Percentiles rank a stretch among this genome's conserved stretches.
These are phyloP conservation scores for Albophoma yamanashiensis DNA, from an alignment of 2,329 filamentous ascomycete species.

Conservation along the genomic window DNA sequence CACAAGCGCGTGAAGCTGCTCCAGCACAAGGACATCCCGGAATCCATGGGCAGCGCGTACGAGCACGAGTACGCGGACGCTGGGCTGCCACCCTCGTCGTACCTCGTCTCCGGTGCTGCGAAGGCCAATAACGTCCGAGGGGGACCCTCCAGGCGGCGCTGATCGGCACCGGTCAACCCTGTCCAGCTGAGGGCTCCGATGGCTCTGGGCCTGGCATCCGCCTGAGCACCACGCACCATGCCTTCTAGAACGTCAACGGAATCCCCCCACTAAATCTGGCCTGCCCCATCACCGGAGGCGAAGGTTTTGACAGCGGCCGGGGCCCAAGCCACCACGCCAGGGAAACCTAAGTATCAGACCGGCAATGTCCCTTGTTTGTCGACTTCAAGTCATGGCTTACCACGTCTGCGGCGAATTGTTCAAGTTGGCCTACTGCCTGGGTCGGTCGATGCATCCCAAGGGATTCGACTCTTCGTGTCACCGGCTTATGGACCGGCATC, in stretches of 20 bases:
- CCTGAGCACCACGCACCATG: neutral
- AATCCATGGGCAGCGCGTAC: neutral
- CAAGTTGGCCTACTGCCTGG: neutral
- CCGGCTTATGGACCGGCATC: neutral
- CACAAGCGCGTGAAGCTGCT: neutral
- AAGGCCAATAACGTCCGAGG: slow-evolving; percentile 19
- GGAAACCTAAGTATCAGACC: neutral
- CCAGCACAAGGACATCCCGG: neutral
- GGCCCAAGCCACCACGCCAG: neutral
- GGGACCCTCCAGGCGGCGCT: neutral
- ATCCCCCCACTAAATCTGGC: neutral
- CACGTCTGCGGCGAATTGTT: neutral
- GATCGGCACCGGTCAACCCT: slow-evolving; percentile 14
- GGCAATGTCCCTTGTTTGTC: neutral
- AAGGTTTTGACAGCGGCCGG: neutral
- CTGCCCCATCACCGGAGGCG: neutral
- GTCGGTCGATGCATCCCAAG: neutral
- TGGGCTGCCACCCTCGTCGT: neutral
- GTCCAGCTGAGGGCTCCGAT: slow-evolving; percentile 14
- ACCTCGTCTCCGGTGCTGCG: slow-evolving; percentile 13
- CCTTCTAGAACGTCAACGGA: slow-evolving; percentile 11
- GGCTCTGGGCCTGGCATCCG: neutral
- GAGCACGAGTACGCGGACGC: no score
- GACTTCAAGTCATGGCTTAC: neutral
- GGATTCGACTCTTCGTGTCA: neutral